A percentile compares a stretch with the other conserved stretches of the same genome.
Evolutionary conservation across 140 eudicot genomes (phyloP).

Genomic region (Cichorium intybus): DNA sequence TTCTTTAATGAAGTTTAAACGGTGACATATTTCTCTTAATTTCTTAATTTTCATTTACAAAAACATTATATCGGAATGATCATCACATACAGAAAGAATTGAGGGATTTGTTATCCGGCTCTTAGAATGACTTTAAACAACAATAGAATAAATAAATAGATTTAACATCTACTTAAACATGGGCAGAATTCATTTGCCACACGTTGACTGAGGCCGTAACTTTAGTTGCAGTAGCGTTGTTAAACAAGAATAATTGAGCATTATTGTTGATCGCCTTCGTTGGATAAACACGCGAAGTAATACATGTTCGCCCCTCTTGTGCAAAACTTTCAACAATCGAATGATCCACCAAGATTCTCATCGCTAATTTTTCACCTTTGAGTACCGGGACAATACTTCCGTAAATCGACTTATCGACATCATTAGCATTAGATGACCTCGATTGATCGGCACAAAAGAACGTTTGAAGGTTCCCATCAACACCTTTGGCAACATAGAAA

Average conservation of each 20-base stretch:
- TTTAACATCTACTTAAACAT: background rate
- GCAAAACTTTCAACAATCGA: constrained; percentile 92
- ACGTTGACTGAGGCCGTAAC: constrained; percentile 54
- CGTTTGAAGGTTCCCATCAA: constrained; percentile 50
- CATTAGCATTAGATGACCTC: constrained; percentile 67
- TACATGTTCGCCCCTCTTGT: constrained; percentile 68
- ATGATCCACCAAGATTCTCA: constrained; percentile 92
- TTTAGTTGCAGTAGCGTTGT: constrained; percentile 65
- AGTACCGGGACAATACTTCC: constrained; percentile 76
- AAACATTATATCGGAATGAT: constrained; percentile 13
- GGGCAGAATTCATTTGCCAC: constrained; percentile 64
- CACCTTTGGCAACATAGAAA: constrained; percentile 64
- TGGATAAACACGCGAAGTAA: constrained; percentile 82
- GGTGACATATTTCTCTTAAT: constrained; percentile 1
- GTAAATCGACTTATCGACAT: constrained; percentile 55
- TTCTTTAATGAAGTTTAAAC: constrained; percentile 8
- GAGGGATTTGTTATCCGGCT: constrained; percentile 1
- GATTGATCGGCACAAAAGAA: constrained; percentile 76
- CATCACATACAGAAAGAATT: constrained; percentile 7
- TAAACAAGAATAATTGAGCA: constrained; percentile 62
- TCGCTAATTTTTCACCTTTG: constrained; percentile 60
- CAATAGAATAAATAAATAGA: background rate
- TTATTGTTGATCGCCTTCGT: constrained; percentile 56
- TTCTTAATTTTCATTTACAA: constrained; percentile 27
- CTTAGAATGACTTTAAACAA: constrained; percentile 2